A percentile compares a stretch with the other conserved stretches of the same genome.
These are phyloP conservation scores for Creolimax fragrantissima DNA, from an alignment of 78 protist species.

Conservation along the genomic window DNA sequence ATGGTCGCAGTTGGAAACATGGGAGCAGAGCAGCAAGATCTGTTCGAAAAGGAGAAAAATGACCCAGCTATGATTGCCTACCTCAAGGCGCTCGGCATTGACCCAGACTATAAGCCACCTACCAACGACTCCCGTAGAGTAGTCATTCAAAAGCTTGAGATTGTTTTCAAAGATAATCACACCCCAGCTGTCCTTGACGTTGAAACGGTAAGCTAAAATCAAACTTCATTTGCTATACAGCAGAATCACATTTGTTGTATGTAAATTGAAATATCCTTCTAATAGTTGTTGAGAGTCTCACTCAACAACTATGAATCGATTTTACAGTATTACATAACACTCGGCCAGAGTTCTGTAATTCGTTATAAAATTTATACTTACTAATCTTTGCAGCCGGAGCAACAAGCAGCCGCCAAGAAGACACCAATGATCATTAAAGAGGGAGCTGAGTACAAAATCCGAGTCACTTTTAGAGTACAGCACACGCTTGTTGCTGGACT, in stretches of 20 bases:
- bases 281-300: no score
- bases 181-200: constrained; percentile 14
- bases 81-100: constrained; percentile 38
- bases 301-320: no score
- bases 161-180: constrained; percentile 35
- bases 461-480: constrained; percentile 32
- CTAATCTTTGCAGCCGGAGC: constrained; percentile 1
- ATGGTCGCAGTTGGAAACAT: neutral
- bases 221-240: no score
- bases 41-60: constrained; percentile 40
- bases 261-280: no score
- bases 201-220: constrained; percentile 11
- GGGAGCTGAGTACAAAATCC: constrained; percentile 35
- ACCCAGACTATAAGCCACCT: constrained; percentile 40
- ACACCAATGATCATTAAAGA: constrained; percentile 36
- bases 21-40: neutral
- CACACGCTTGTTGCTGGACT: constrained; percentile 35
- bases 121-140: constrained; percentile 38
- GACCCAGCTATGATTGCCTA: constrained; percentile 43
- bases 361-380: no score
- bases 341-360: no score
- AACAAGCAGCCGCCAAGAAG: neutral
- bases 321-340: no score
- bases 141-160: constrained; percentile 19
- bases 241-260: no score